Conservation (phyloP, 306 rosid genomes). For the Hippophae tibetana region DNA sequence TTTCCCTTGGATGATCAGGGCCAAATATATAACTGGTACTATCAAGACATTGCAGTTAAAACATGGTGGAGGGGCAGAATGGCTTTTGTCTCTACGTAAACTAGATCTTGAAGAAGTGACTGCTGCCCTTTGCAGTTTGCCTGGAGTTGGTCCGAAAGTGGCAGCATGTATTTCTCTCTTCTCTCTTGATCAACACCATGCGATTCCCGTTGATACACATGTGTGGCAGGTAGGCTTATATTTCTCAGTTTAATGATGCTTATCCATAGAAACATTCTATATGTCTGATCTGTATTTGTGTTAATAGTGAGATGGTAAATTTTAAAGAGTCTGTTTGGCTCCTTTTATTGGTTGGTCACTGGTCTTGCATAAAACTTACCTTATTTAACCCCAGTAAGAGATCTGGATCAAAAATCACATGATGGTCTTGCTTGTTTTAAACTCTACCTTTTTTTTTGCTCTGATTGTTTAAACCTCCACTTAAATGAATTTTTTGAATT, state of each 20-base stretch:
- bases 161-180: conserved; percentile 93
- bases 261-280: background rate
- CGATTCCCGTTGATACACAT: conserved; percentile 90
- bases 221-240: conserved; percentile 69
- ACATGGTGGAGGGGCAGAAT: conserved; percentile 66
- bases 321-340: background rate
- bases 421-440: too few relatives aligned
- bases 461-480: too few relatives aligned
- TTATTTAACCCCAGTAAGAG: background rate
- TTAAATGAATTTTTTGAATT: too few relatives aligned
- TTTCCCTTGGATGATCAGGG: conserved; percentile 37
- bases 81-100: conserved; percentile 74
- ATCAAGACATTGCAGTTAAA: conserved; percentile 58
- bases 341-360: conserved; percentile 2
- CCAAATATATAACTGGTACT: conserved; percentile 63
- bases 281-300: background rate
- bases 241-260: background rate
- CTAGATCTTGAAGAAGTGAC: conserved; percentile 53
- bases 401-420: too few relatives aligned
- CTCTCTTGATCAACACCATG: conserved; percentile 94
- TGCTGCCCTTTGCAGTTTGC: conserved; percentile 51
- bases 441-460: too few relatives aligned
- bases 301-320: background rate
- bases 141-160: conserved; percentile 96
- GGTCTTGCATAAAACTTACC: background rate